These are phyloP conservation scores for Aspergillus sp. DNA, from an alignment of 2,329 filamentous ascomycete species.

Conservation along the genomic window DNA sequence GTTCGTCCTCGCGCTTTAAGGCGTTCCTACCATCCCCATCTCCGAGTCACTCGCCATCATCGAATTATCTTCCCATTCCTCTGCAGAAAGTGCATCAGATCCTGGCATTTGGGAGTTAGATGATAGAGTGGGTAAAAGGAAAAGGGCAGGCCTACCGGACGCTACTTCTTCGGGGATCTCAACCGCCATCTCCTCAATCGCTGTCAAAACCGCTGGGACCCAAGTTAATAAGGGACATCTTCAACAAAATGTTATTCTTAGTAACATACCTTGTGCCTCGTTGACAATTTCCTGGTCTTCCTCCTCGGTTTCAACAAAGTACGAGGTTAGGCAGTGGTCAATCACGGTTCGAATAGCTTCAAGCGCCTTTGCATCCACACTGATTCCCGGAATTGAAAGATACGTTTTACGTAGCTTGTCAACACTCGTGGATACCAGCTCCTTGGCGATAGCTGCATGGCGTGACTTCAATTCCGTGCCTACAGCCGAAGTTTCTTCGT, in stretches of 20 bases:
- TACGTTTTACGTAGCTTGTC: slow-evolving; percentile 35
- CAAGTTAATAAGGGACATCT: slow-evolving; percentile 9
- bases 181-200: slow-evolving; percentile 36
- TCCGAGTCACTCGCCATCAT: slow-evolving; percentile 43
- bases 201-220: slow-evolving; percentile 28
- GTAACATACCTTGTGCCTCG: slow-evolving; percentile 35
- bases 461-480: slow-evolving; percentile 27
- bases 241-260: background rate
- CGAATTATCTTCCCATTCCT: slow-evolving; percentile 45
- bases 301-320: slow-evolving; percentile 38
- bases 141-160: slow-evolving; percentile 36
- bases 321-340: slow-evolving; percentile 37
- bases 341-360: slow-evolving; percentile 39
- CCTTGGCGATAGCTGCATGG: slow-evolving; percentile 30
- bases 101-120: slow-evolving; percentile 31
- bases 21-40: slow-evolving; percentile 37
- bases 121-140: slow-evolving; percentile 15
- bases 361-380: slow-evolving; percentile 36
- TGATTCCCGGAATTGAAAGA: slow-evolving; percentile 23
- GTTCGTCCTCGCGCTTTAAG: slow-evolving; percentile 21
- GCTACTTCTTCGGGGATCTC: slow-evolving; percentile 40
- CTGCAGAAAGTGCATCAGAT: slow-evolving; percentile 41
- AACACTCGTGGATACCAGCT: slow-evolving; percentile 32
- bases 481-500: slow-evolving; percentile 30
- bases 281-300: slow-evolving; percentile 36